Base-by-base conservation (phyloP, 192 early-diverging fungal species). In the Physocladia obscura region DNA sequence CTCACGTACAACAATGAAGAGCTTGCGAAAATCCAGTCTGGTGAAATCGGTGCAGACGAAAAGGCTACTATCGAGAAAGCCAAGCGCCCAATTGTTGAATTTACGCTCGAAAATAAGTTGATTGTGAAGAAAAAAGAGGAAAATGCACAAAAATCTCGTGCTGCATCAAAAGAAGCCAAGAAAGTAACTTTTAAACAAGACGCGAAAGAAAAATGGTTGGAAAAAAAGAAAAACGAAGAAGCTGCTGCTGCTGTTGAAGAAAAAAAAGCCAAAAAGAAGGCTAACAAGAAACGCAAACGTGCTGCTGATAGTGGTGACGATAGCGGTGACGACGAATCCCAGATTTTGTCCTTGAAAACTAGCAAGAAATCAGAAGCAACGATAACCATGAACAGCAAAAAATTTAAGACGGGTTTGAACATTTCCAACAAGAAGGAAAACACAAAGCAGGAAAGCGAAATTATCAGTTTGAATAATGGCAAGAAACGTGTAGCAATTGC, bases 91-190 rank as follows among this genome's bases (percentile, higher is more conserved):
- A 94, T 91, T 84, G 92, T 93, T 29, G 91, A 94, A 72, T 98
- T 98, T 76, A 86, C 95, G 11, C 82, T 96, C 30, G 96, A 98
- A 78, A 96, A 98, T 71, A 81, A 80, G 27, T 82, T 88, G 62
- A 83, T 96, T 29, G 67, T 94, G 40, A 89, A 91, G 76, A 82
- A 87, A 82, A 88, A 52, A 55, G 78, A 31, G 49, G 55, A 49
- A 37, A 32, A 34, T 55, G 78, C 49, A 35, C 27, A 56, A 35
- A 52, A 71, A 31, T 70, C 77, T 27, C 71, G 62, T 3, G 62
- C 30, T 8, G 54, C 69, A 17, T 61, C 74, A 4, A 56, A 69
- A 21, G 68, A 60, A 34, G 70, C 65, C 22, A 69, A 72, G 49
- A 47, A 47, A 49, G 67, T 65, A 62, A 37, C 44, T 29, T 54